A percentile compares a stretch with the other conserved stretches of the same genome.
phyloP scores from a whole-genome alignment of 202 grass and related monocot genomes.

The Zoysia matrella region DNA sequence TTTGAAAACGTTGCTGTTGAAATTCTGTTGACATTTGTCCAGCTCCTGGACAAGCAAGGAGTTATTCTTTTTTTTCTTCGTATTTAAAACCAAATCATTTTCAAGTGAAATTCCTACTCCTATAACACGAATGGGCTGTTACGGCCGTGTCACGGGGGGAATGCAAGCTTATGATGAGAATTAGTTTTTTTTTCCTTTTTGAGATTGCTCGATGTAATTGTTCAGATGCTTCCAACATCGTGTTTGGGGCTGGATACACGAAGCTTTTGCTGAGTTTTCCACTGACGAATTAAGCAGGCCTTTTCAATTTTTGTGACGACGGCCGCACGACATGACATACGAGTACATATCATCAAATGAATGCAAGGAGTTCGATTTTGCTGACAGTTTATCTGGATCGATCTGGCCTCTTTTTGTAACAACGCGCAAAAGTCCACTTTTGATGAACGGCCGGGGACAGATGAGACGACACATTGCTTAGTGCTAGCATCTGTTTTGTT shows the following conservation, averaged over 20 bases:
- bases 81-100: no score
- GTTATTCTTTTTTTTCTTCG: no score
- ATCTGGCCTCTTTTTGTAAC: neutral
- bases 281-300: neutral
- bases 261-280: neutral
- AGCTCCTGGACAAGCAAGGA: no score
- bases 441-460: neutral
- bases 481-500: neutral
- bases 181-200: neutral
- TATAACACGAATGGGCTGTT: no score
- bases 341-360: neutral
- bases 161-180: no score
- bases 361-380: neutral
- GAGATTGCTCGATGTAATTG: neutral
- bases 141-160: no score
- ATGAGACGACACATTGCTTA: neutral
- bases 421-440: conserved; percentile 12
- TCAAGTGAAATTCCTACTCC: no score
- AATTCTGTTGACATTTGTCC: conserved; percentile 8
- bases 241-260: neutral
- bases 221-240: neutral
- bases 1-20: conserved; percentile 15
- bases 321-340: neutral
- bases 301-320: neutral
- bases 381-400: neutral